Evolutionary conservation across 352 stramenopile genomes (phyloP), one percentile per base, ranked within the genome.

Genomic region (Albugo laibachii): DNA sequence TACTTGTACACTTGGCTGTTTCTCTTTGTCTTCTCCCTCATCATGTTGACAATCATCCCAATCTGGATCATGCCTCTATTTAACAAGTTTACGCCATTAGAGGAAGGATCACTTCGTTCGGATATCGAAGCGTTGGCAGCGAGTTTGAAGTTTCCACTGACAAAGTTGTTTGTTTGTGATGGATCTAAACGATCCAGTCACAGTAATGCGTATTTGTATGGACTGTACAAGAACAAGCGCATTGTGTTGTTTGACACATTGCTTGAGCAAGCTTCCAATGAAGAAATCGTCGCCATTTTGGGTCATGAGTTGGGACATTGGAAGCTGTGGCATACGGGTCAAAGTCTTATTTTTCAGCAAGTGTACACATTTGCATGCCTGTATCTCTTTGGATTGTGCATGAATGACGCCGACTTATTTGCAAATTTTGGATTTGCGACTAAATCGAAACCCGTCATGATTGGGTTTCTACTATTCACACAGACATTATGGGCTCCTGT

Each of bases 161-260:
- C 91, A 13, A 96, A 98, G 58, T 72, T 99, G 34, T 99, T 97
- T 60, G 84, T 97, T 8, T 95, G 95, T 61, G 95, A 99, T 66
- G 95, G 93, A 35, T 97, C 87, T 16, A 97, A 96, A 68, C 79
- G 95, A 27, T 96, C 81, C 11, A 86, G 69, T 52, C 88, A 97
- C 66, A 87, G 69, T 48, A 92, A 91, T 47, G 79, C 77, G 19
- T 92, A 91, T 54, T 83, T 92, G 44, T 91, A 78, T 45, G 94
- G 94, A n/a, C 89, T 97, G 45, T 95, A 95, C 56, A 96, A 94
- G 55, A 97, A 88, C 65, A 97, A 97, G 60, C 81, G 93, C 21
- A 97, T 97, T 57, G 92, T 97, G 20, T 59, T 97, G 2, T 99
- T 95, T 55, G 94, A 98, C 63, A 99, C 93, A 35, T 70, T 99